Percentiles rank a stretch among this genome's conserved stretches.
Conservation (phyloP, 2,329 filamentous ascomycete species). For the Endocalyx cinctus region DNA sequence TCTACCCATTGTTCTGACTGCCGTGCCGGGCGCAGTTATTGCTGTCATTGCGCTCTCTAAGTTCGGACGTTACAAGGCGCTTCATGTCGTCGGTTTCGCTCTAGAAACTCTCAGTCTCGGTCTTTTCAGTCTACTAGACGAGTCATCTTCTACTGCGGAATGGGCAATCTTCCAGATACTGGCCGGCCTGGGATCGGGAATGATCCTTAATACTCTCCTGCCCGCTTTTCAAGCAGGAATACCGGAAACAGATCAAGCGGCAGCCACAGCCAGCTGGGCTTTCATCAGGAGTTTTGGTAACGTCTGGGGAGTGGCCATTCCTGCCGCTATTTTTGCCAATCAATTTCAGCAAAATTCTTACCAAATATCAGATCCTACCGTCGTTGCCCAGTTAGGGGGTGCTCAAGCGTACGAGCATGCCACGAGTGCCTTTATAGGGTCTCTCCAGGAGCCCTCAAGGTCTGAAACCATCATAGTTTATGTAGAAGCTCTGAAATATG, state of each 20-base stretch:
- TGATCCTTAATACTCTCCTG: conserved; percentile 35
- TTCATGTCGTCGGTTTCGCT: conserved; percentile 22
- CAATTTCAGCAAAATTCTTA: too few relatives aligned
- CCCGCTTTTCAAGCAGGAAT: conserved; percentile 34
- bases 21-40: background rate
- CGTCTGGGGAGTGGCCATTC: conserved; percentile 7
- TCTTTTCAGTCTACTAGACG: conserved; percentile 30
- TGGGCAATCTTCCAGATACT: conserved; percentile 36
- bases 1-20: too few relatives aligned
- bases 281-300: conserved; percentile 30
- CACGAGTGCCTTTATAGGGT: conserved; percentile 1
- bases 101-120: conserved; percentile 31
- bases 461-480: conserved; percentile 1
- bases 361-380: too few relatives aligned
- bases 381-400: too few relatives aligned
- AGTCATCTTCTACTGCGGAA: conserved; percentile 19
- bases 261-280: conserved; percentile 32
- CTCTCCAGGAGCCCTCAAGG: background rate
- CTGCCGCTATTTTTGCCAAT: conserved; percentile 7
- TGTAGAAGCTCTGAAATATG: conserved; percentile 1
- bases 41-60: conserved; percentile 24
- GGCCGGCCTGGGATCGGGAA: conserved; percentile 34
- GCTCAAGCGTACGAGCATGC: conserved; percentile 3
- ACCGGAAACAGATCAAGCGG: conserved; percentile 27
- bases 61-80: conserved; percentile 41